Evolutionary conservation across 2,329 filamentous ascomycete species (phyloP), one percentile per base, ranked within the genome.

Genomic region (Fusarium burgessii): DNA sequence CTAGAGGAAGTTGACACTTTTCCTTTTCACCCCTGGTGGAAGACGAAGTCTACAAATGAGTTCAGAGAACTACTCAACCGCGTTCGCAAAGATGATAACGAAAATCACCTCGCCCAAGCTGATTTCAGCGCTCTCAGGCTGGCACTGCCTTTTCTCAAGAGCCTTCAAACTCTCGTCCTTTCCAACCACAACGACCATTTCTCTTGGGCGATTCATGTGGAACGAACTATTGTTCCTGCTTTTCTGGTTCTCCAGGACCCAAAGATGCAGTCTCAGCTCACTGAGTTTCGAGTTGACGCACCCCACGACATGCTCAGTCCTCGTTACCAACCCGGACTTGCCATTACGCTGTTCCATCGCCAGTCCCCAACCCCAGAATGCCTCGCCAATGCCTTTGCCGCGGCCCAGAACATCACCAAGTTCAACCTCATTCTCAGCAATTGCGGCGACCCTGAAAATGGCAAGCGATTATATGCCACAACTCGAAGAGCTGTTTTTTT

Each of bases 251-350:
- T 52, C 3, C 23, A 40, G 15, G 13, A 52, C 10, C 35, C 18
- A 6, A 11, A 52, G n/a, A 12, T 52, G 2, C 23, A 27, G 25
- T 29, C 25, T 45, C 42, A 29, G 6, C 10, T 52, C 6, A 40
- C 25, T 8, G 36, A 41, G 2, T 52, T 52, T 17, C 35, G 49
- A 13, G 7, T 32, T 6, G 25, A 52, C 17, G 23, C 35, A 9
- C 17, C 49, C 17, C 7, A n/a, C 17, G 10, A 41, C 4, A 23
- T 29, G 6, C 3, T 0, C 6, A 15, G 13, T 4, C 2, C 0
- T 0, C 7, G 2, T 12, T 11, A 40, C 7, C 23, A 40, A 13
- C 36, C 49, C 0, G 49, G 49, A 9, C 2, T 38, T 0, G 15
- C 35, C 7, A 38, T 51, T 11, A 38, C 20, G 1, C 3, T 51